These are phyloP conservation scores for Carex parvula DNA, from an alignment of 176 grass and related monocot species.

Conservation along the genomic window DNA sequence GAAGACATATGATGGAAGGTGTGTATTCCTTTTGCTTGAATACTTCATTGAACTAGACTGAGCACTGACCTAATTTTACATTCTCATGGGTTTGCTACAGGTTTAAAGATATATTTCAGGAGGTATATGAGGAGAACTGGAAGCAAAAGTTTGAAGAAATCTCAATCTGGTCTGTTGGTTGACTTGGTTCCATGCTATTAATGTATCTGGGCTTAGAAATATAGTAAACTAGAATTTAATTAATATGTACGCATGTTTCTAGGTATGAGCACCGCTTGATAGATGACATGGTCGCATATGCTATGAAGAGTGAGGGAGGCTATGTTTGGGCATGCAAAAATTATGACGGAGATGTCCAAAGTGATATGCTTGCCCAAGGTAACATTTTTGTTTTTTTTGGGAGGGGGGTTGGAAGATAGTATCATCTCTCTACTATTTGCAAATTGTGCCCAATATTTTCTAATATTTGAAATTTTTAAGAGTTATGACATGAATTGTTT, in stretches of 20 bases:
- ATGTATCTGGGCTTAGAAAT: constrained; percentile 18
- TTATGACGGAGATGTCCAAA: constrained; percentile 98
- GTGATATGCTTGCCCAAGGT: constrained; percentile 98
- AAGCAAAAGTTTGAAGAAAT: constrained; percentile 71
- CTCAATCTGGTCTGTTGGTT: constrained; percentile 68
- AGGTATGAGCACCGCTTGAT: constrained; percentile 99
- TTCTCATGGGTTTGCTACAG: constrained; percentile 33
- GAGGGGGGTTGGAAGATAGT: neutral
- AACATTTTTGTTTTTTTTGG: constrained; percentile 8
- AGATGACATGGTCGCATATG: constrained; percentile 99
- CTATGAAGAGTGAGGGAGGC: constrained; percentile 91
- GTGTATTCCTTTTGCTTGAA: constrained; percentile 16
- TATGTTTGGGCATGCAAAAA: constrained; percentile 99
- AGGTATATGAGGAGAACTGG: constrained; percentile 87
- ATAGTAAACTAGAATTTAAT: neutral
- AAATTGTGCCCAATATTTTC: neutral
- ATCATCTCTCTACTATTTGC: neutral
- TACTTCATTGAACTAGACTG: neutral
- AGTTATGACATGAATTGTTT: neutral
- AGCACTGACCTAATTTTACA: neutral
- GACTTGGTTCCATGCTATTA: neutral
- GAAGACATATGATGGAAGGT: constrained; percentile 96
- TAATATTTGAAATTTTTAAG: neutral
- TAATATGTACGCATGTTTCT: constrained; percentile 20
- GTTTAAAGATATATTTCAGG: constrained; percentile 97